A percentile compares a stretch with the other conserved stretches of the same genome.
Evolutionary conservation across 768 basidiomycete genomes (phyloP).

Genomic region (Phylloporus rhodoxanthus): DNA sequence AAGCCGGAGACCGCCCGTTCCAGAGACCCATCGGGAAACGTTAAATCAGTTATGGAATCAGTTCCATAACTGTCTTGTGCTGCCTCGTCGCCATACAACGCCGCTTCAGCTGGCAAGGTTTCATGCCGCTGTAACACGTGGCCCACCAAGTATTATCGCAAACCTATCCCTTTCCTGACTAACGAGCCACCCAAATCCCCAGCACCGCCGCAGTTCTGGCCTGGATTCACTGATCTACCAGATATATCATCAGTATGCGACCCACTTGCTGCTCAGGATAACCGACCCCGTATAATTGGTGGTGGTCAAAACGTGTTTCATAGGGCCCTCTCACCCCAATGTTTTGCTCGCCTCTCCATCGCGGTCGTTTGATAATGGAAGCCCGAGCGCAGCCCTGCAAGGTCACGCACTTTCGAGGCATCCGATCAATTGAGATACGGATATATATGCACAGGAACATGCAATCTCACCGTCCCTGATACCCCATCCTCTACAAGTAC

Average conservation of each 20-base stretch:
- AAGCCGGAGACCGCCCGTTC: slow-evolving; percentile 9
- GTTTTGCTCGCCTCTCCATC: slow-evolving; percentile 21
- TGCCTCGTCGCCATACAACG: slow-evolving; percentile 26
- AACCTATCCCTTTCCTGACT: slow-evolving; percentile 19
- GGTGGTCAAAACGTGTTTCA: slow-evolving; percentile 31
- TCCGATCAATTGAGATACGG: slow-evolving; percentile 26
- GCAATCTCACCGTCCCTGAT: slow-evolving; percentile 23
- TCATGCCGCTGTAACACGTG: slow-evolving; percentile 32
- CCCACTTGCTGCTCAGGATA: slow-evolving; percentile 13
- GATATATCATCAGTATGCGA: slow-evolving; percentile 27
- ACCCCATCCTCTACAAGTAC: slow-evolving; percentile 21
- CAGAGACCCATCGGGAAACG: slow-evolving; percentile 14
- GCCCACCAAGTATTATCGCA: slow-evolving; percentile 20
- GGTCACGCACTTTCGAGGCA: slow-evolving; percentile 26
- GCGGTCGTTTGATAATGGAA: slow-evolving; percentile 32
- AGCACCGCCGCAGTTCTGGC: slow-evolving; percentile 21
- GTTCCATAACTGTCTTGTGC: slow-evolving; percentile 23
- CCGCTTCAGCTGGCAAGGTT: slow-evolving; percentile 30
- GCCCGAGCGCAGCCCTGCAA: slow-evolving; percentile 25
- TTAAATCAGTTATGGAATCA: slow-evolving; percentile 27
- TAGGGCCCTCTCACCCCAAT: slow-evolving; percentile 23
- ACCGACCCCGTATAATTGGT: slow-evolving; percentile 14
- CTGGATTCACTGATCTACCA: slow-evolving; percentile 27
- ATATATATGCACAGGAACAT: slow-evolving; percentile 29
- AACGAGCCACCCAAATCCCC: slow-evolving; percentile 10